These are phyloP conservation scores for Leccinum solheimii DNA, from an alignment of 1,284 basidiomycete genomes.

Conservation along the genomic window DNA sequence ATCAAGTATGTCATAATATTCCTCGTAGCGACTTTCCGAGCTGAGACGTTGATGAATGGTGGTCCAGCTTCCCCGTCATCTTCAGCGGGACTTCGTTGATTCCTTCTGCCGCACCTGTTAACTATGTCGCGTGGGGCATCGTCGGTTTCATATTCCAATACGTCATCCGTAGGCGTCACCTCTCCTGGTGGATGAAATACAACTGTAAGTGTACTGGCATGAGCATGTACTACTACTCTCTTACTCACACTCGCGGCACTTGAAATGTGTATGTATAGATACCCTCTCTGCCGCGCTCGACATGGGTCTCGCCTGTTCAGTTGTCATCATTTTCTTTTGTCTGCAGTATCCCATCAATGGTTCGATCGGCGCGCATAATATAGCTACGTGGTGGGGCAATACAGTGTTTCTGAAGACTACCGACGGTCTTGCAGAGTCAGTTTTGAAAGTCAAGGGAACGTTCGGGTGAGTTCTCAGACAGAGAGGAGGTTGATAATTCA, in stretches of 20 bases:
- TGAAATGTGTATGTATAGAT: conserved; percentile 26
- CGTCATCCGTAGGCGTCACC: conserved; percentile 48
- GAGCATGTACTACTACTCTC: background rate
- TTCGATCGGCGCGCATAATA: conserved; percentile 41
- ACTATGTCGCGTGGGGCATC: conserved; percentile 52
- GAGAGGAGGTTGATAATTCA: no score
- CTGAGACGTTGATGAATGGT: no score
- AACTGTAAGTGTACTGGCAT: conserved; percentile 38
- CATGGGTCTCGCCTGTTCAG: conserved; percentile 46
- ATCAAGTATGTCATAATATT: conserved; percentile 39
- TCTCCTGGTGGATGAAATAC: conserved; percentile 59
- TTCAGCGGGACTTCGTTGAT: conserved; percentile 53
- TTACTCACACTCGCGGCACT: background rate
- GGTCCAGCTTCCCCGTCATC: conserved; percentile 47
- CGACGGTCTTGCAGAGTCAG: conserved; percentile 35
- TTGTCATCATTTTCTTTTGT: conserved; percentile 49
- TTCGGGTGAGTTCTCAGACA: conserved; percentile 22
- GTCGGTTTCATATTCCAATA: conserved; percentile 59
- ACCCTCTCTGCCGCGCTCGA: conserved; percentile 54
- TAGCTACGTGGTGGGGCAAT: conserved; percentile 57
- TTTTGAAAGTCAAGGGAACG: conserved; percentile 26
- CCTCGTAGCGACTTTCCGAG: background rate
- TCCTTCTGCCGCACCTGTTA: conserved; percentile 49
- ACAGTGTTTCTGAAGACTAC: conserved; percentile 45
- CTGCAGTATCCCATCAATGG: conserved; percentile 48